Conservation (phyloP, 306 rosid species). For the Ammopiptanthus mongolicus region DNA sequence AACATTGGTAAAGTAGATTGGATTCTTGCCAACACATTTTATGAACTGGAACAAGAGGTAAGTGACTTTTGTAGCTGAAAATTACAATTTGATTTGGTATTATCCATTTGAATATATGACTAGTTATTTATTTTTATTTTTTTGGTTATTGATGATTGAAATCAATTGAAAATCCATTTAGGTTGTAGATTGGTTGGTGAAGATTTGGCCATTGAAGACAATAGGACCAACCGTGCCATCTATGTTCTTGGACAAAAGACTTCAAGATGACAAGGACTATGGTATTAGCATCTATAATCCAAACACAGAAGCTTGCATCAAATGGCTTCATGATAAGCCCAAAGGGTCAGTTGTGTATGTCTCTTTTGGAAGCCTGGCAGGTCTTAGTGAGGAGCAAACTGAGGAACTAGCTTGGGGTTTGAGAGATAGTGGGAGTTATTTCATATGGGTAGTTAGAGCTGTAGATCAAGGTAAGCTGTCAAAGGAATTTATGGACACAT, state of each 20-base stretch:
- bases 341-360: slow-evolving; percentile 21
- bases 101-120: background rate
- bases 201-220: slow-evolving; percentile 24
- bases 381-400: slow-evolving; percentile 9
- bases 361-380: slow-evolving; percentile 22
- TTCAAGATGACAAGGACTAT: slow-evolving; percentile 27
- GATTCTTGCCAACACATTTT: slow-evolving; percentile 27
- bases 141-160: background rate
- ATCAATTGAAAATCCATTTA: slow-evolving; percentile 9
- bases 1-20: slow-evolving; percentile 35
- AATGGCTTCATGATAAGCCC: slow-evolving; percentile 29
- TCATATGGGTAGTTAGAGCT: slow-evolving; percentile 25
- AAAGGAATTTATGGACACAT: background rate
- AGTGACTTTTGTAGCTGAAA: background rate
- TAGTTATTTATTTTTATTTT: background rate
- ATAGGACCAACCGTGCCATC: slow-evolving; percentile 24
- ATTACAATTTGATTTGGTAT: background rate
- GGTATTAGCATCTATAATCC: slow-evolving; percentile 15
- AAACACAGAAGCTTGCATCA: slow-evolving; percentile 20
- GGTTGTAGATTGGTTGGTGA: slow-evolving; percentile 25
- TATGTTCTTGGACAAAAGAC: slow-evolving; percentile 18
- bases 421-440: background rate
- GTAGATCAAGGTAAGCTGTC: background rate
- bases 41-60: slow-evolving; percentile 36
- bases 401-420: slow-evolving; percentile 16